Evolutionary conservation across 768 basidiomycete genomes (phyloP), one percentile per base, ranked within the genome.

Genomic region (Russula brevipes): DNA sequence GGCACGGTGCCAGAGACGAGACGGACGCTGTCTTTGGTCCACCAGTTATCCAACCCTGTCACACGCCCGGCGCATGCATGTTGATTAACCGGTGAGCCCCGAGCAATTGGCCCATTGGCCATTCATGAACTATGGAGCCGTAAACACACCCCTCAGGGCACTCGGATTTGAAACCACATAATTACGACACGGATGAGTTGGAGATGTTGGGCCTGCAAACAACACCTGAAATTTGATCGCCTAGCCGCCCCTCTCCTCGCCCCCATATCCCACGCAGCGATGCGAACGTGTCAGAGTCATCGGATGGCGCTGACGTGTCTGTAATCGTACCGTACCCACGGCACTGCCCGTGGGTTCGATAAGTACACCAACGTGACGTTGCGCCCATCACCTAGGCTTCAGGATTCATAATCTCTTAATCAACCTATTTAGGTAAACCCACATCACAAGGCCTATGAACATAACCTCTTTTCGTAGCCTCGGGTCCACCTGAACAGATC

Each of bases 371-470:
- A 64, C 46, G 33, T 64, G 63, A 60, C 3, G 53, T 41, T 64
- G 63, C 63, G 63, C 63, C 63, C 63, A 56, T 64, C 63, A 64
- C 54, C 58, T 60, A 55, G 54, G 33, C 58, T 64, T 60, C 47
- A 31, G 44, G 42, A 59, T 60, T 45, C 58, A 31, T 45, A 49
- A 51, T 44, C 35, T 60, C 46, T n/a, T 41, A 50, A 53, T 60
- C 54, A 44, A 33, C 54, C 24, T 8, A 51, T 56, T 60, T 60
- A 60, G 42, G 63, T 35, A 56, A 54, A 10, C 9, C 24, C 51
- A 35, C 39, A 51, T 60, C 63, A 60, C 63, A 45, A 51, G 63
- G 63, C 30, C 41, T 17, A 45, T 51, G 46, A 42, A 17, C 33
- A 41, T 55, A 47, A 17, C 24, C 39, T 50, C 47, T 44, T 39